phyloP scores from a whole-genome alignment of 768 basidiomycete genomes.

The Scleroderma citrinum region DNA sequence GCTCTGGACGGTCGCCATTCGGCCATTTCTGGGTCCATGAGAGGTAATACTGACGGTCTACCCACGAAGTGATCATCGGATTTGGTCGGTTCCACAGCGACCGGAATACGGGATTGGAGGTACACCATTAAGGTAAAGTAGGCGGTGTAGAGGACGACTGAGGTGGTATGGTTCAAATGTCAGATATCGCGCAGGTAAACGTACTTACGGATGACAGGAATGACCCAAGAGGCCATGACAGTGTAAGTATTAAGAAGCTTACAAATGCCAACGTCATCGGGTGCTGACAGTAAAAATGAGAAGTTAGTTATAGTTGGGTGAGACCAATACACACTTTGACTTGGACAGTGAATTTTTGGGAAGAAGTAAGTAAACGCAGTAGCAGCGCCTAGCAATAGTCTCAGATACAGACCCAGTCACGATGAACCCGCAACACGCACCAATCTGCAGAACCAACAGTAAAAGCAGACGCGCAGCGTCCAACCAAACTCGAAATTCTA shows the following conservation, averaged over 20 bases:
- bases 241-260: slow-evolving; percentile 43
- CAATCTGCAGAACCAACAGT: slow-evolving; percentile 38
- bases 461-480: slow-evolving; percentile 42
- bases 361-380: slow-evolving; percentile 37
- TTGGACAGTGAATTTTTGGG: slow-evolving; percentile 40
- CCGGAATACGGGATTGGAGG: slow-evolving; percentile 27
- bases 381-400: slow-evolving; percentile 33
- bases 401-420: slow-evolving; percentile 14
- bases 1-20: neutral
- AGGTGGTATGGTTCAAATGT: neutral
- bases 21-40: slow-evolving; percentile 17
- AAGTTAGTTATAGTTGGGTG: too few relatives aligned
- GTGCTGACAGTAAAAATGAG: slow-evolving; percentile 19
- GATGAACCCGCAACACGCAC: slow-evolving; percentile 17
- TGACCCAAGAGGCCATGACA: slow-evolving; percentile 47
- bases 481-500: slow-evolving; percentile 27
- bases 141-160: slow-evolving; percentile 41
- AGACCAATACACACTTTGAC: too few relatives aligned
- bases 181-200: slow-evolving; percentile 2
- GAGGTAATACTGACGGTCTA: slow-evolving; percentile 10
- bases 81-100: slow-evolving; percentile 10
- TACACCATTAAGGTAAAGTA: slow-evolving; percentile 36
- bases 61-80: neutral
- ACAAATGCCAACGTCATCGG: slow-evolving; percentile 41
- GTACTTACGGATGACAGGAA: slow-evolving; percentile 45